Percentiles rank a stretch among this genome's conserved stretches.
phyloP scores from a whole-genome alignment of 1,284 basidiomycete species.

The Trametes pubescens region DNA sequence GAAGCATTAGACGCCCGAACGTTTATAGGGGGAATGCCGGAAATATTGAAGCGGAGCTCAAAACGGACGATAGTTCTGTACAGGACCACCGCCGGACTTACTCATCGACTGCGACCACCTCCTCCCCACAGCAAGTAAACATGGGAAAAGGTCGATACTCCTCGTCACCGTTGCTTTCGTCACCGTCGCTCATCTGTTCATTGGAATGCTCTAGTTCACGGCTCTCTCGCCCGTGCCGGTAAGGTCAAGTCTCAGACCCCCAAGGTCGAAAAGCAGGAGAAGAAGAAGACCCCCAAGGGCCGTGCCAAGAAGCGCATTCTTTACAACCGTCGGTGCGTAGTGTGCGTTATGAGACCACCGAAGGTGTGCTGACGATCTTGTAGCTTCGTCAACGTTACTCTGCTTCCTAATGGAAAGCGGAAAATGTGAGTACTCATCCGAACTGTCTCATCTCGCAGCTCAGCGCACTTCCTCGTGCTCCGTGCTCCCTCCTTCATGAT shows the following conservation, averaged over 20 bases:
- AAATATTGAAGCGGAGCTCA: slow-evolving; percentile 21
- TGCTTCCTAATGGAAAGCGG: slow-evolving; percentile 92
- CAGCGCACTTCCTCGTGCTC: slow-evolving; percentile 18
- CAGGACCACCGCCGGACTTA: slow-evolving; percentile 32
- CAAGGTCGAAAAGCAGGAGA: slow-evolving; percentile 97
- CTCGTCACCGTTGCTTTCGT: slow-evolving; percentile 18
- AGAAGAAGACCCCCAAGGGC: slow-evolving; percentile 96
- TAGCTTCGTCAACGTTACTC: slow-evolving; percentile 96
- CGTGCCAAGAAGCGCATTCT: slow-evolving; percentile 96
- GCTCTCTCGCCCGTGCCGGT: slow-evolving; percentile 99
- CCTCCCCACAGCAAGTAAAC: slow-evolving; percentile 53
- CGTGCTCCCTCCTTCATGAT: slow-evolving; percentile 53
- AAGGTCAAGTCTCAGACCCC: slow-evolving; percentile 99
- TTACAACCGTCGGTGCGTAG: slow-evolving; percentile 89
- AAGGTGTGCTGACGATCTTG: slow-evolving; percentile 24
- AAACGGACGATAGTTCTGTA: slow-evolving; percentile 33
- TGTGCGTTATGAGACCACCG: slow-evolving; percentile 1
- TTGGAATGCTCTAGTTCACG: slow-evolving; percentile 78
- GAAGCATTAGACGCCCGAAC: background rate
- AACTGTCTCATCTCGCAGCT: slow-evolving; percentile 12
- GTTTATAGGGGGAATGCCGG: background rate
- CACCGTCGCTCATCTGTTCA: slow-evolving; percentile 20
- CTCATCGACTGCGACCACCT: slow-evolving; percentile 35
- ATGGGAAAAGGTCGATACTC: slow-evolving; percentile 69
- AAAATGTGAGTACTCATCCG: slow-evolving; percentile 80